Percentiles rank a stretch among this genome's conserved stretches.
Conservation (phyloP, 768 basidiomycete species). For the Lactarius indigo region DNA sequence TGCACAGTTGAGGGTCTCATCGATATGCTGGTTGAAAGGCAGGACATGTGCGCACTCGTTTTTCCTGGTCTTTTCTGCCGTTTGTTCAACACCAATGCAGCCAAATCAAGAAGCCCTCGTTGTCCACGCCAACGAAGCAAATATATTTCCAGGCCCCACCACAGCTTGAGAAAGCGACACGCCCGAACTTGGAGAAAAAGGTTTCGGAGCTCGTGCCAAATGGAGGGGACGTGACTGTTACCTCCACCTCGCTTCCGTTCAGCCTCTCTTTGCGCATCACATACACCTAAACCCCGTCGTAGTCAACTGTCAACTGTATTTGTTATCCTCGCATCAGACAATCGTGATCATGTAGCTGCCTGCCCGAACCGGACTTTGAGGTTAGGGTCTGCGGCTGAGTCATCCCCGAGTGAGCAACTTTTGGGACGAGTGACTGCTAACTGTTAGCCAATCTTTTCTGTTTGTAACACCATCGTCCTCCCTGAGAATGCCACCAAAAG, state of each 20-base stretch:
- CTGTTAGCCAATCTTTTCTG: not conserved
- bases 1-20: slow-evolving; percentile 85
- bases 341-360: not conserved
- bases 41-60: slow-evolving; percentile 71
- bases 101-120: slow-evolving; percentile 94
- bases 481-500: slow-evolving; percentile 62
- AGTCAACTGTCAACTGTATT: not conserved
- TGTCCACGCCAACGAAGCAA: slow-evolving; percentile 70
- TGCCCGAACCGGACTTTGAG: not conserved
- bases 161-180: slow-evolving; percentile 82
- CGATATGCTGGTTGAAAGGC: slow-evolving; percentile 80
- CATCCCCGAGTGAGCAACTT: not conserved
- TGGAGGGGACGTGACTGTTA: slow-evolving; percentile 81
- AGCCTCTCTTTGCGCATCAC: slow-evolving; percentile 65
- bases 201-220: slow-evolving; percentile 75
- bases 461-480: not conserved
- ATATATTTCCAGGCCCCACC: slow-evolving; percentile 95
- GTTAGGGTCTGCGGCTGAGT: slow-evolving; percentile 17
- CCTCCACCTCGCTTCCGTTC: slow-evolving; percentile 87
- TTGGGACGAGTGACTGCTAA: no score
- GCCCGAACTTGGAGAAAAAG: slow-evolving; percentile 87
- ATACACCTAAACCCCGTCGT: slow-evolving; percentile 41
- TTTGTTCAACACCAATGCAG: slow-evolving; percentile 39
- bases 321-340: not conserved
- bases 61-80: not conserved